Percentiles rank a stretch among this genome's conserved stretches.
phyloP scores from a whole-genome alignment of 306 rosid genomes.

The Corylus americana region DNA sequence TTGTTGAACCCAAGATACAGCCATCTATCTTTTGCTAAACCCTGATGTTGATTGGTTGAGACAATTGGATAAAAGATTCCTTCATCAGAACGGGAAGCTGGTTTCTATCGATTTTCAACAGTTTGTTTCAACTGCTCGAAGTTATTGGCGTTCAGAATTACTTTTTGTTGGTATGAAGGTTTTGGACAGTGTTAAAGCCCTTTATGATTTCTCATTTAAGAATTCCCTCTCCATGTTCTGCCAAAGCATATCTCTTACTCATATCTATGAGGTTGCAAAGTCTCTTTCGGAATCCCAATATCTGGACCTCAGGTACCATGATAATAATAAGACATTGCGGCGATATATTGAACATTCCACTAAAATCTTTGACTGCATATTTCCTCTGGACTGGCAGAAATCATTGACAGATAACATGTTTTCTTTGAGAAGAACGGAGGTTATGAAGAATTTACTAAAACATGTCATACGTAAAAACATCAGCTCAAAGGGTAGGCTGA shows the following conservation, averaged over 20 bases:
- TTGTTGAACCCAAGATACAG: background rate
- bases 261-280: constrained; percentile 47
- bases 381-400: constrained; percentile 47
- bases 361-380: constrained; percentile 22
- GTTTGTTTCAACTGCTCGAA: constrained; percentile 42
- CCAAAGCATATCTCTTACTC: constrained; percentile 37
- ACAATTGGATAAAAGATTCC: constrained; percentile 26
- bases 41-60: constrained; percentile 64
- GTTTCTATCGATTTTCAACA: constrained; percentile 35
- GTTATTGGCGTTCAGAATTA: constrained; percentile 59
- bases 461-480: constrained; percentile 32
- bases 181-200: constrained; percentile 41
- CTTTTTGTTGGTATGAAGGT: constrained; percentile 50
- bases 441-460: constrained; percentile 27
- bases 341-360: constrained; percentile 26
- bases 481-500: constrained; percentile 17
- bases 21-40: constrained; percentile 41
- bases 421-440: constrained; percentile 39
- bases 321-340: constrained; percentile 19
- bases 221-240: constrained; percentile 18
- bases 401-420: constrained; percentile 37
- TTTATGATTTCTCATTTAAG: constrained; percentile 29
- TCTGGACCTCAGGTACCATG: constrained; percentile 9
- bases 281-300: constrained; percentile 41
- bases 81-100: constrained; percentile 39